Conservation (phyloP, 2,329 filamentous ascomycete genomes). For the Volutella citrinella region DNA sequence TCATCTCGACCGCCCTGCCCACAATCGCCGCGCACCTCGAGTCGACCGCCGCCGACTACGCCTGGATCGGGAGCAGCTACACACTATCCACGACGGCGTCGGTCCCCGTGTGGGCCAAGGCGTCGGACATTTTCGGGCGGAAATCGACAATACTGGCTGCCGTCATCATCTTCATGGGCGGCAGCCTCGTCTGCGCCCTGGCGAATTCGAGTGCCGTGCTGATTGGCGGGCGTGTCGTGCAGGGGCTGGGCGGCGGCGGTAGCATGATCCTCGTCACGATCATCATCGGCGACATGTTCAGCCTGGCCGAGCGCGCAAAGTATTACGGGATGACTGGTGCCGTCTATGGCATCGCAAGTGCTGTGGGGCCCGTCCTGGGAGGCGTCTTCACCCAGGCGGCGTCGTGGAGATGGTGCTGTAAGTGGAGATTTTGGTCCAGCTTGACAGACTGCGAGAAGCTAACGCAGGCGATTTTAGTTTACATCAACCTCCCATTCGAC, state of each 20-base stretch:
- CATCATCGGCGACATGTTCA: constrained; percentile 44
- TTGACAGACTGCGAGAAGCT: too few species aligned
- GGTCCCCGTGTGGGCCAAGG: constrained; percentile 20
- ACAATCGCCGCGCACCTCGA: constrained; percentile 21
- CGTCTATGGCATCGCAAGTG: constrained; percentile 56
- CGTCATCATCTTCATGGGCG: constrained; percentile 15
- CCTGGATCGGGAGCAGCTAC: constrained; percentile 23
- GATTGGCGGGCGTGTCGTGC: constrained; percentile 47
- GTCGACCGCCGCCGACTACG: constrained; percentile 20
- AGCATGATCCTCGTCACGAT: constrained; percentile 45
- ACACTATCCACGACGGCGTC: constrained; percentile 22
- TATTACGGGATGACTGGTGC: constrained; percentile 36
- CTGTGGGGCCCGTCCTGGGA: constrained; percentile 38
- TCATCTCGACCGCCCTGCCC: constrained; percentile 21
- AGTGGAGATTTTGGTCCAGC: neutral
- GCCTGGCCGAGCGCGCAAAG: constrained; percentile 39
- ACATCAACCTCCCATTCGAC: constrained; percentile 56
- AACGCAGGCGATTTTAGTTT: constrained; percentile 33
- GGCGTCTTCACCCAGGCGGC: too few species aligned
- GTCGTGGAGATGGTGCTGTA: too few species aligned
- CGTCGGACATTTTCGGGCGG: constrained; percentile 22
- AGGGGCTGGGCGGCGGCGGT: constrained; percentile 51
- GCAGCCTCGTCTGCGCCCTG: constrained; percentile 19
- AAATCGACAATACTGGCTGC: constrained; percentile 17
- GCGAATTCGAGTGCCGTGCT: constrained; percentile 26